phyloP scores from a whole-genome alignment of 306 rosid genomes.

The Sicyos edulis region DNA sequence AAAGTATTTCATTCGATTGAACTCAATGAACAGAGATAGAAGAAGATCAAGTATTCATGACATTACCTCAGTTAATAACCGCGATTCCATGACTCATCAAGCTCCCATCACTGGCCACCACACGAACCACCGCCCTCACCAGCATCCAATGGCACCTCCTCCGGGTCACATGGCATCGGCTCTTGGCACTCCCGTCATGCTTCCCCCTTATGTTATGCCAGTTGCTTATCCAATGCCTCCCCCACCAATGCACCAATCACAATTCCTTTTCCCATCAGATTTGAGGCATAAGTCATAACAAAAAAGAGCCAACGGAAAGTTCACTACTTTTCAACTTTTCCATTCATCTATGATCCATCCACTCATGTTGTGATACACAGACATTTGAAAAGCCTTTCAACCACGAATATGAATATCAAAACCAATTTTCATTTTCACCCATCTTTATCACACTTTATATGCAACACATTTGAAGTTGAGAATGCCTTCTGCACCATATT shows the following conservation, averaged over 20 bases:
- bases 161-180: constrained; percentile 84
- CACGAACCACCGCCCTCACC: constrained; percentile 53
- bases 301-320: not conserved
- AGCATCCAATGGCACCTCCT: constrained; percentile 78
- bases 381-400: not conserved
- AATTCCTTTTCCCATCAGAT: not conserved
- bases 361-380: constrained; percentile 3
- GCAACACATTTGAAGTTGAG: too few species aligned
- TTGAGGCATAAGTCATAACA: constrained; percentile 1
- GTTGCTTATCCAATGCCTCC: constrained; percentile 97
- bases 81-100: constrained; percentile 47
- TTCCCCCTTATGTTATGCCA: constrained; percentile 76
- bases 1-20: constrained; percentile 84
- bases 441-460: not conserved
- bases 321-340: not conserved
- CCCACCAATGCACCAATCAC: constrained; percentile 84
- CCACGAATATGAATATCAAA: not conserved
- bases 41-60: constrained; percentile 97
- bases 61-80: constrained; percentile 71
- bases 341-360: constrained; percentile 2
- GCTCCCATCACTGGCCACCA: constrained; percentile 86
- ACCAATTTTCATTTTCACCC: not conserved
- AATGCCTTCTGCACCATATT: too few species aligned
- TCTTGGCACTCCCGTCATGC: constrained; percentile 92
- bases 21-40: constrained; percentile 92